phyloP scores from a whole-genome alignment of 1,139 yeast species.

The Kluyveromyces marxianus region DNA sequence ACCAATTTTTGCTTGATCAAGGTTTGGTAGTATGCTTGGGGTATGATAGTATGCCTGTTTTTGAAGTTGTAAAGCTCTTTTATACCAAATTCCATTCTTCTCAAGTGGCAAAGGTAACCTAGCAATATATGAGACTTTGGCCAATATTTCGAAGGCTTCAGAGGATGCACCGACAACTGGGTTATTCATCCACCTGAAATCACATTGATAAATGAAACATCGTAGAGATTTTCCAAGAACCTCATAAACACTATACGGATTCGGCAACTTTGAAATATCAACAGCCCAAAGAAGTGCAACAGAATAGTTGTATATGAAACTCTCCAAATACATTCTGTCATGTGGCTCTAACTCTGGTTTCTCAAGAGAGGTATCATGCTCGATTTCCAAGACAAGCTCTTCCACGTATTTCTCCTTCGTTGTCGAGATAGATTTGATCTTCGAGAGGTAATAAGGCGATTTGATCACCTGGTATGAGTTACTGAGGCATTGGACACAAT shows the following conservation, averaged over 20 bases:
- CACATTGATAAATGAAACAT: conserved; percentile 30
- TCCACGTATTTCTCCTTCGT: conserved; percentile 1
- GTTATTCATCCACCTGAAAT: conserved; percentile 32
- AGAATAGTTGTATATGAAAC: conserved; percentile 35
- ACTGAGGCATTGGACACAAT: conserved; percentile 29
- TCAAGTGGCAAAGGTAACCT: conserved; percentile 26
- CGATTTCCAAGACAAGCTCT: conserved; percentile 2
- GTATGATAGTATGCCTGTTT: conserved; percentile 13
- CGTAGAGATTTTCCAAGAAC: conserved; percentile 29
- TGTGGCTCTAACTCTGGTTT: conserved; percentile 12
- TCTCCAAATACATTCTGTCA: conserved; percentile 34
- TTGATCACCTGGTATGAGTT: conserved; percentile 27
- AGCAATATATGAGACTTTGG: conserved; percentile 37
- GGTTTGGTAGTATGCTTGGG: conserved; percentile 9
- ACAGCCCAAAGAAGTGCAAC: conserved; percentile 27
- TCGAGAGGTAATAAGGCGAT: conserved; percentile 1
- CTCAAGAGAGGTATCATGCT: not conserved
- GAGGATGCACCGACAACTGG: conserved; percentile 34
- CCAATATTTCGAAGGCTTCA: conserved; percentile 34
- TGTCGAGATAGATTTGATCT: not conserved
- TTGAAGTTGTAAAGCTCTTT: conserved; percentile 10
- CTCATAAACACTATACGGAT: conserved; percentile 34
- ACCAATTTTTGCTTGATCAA: conserved; percentile 1
- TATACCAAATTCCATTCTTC: conserved; percentile 10
- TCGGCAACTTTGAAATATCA: conserved; percentile 29